phyloP scores from a whole-genome alignment of 495 filamentous ascomycete genomes.

The Aspergillus haitiensis region DNA sequence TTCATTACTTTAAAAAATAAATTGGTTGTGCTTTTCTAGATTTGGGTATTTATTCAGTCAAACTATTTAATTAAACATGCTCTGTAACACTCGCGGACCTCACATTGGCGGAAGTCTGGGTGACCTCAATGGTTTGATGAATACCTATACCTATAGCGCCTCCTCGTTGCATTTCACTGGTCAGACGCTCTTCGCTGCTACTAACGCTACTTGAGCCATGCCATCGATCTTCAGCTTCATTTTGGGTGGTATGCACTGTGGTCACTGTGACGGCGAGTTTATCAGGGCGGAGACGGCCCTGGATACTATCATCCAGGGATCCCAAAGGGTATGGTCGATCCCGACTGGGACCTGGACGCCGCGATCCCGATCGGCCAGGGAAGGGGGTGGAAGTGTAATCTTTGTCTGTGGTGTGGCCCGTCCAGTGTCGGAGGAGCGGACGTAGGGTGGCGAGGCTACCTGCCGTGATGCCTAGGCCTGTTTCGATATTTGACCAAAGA shows the following conservation, averaged over 20 bases:
- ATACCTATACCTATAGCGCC: neutral
- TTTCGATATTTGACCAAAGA: conserved; percentile 48
- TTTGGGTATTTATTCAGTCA: too few species aligned
- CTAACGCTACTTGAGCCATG: conserved; percentile 23
- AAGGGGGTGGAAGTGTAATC: conserved; percentile 28
- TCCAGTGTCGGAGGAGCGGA: conserved; percentile 43
- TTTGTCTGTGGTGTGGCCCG: conserved; percentile 29
- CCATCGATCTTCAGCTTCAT: conserved; percentile 28
- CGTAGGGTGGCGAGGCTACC: conserved; percentile 50
- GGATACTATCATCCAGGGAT: conserved; percentile 30
- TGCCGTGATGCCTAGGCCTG: conserved; percentile 47
- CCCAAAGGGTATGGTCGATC: conserved; percentile 32
- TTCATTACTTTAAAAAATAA: neutral
- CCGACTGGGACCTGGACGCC: conserved; percentile 18
- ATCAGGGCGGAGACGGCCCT: conserved; percentile 36
- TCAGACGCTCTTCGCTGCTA: conserved; percentile 41
- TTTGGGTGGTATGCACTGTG: conserved; percentile 36
- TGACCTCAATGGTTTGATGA: conserved; percentile 5
- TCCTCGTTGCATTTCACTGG: conserved; percentile 19
- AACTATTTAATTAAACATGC: conserved; percentile 3
- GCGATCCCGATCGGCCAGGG: conserved; percentile 28
- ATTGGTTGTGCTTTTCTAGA: neutral
- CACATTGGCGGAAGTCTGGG: neutral
- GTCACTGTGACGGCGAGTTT: conserved; percentile 43
- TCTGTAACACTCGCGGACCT: conserved; percentile 1